phyloP scores from a whole-genome alignment of 2,329 filamentous ascomycete genomes.

The Colletotrichum sojae region DNA sequence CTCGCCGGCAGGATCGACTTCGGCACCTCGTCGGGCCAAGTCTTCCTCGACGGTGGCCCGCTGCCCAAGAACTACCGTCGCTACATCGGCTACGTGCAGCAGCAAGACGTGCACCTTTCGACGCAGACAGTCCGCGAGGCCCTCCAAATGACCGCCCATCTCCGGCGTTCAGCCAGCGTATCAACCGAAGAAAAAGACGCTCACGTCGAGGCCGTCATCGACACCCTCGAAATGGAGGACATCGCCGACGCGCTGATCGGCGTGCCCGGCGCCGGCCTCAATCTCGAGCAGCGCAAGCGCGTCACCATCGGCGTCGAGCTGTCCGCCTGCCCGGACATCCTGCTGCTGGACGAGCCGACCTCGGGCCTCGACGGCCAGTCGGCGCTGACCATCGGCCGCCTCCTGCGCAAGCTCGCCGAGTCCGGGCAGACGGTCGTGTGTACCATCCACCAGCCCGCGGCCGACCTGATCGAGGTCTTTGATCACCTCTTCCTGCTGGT shows the following conservation, averaged over 20 bases:
- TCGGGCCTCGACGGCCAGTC: conserved; percentile 55
- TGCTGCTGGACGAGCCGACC: conserved; percentile 79
- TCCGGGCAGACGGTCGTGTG: conserved; percentile 73
- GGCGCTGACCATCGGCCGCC: conserved; percentile 56
- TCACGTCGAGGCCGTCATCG: conserved; percentile 68
- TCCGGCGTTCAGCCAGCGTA: conserved; percentile 70
- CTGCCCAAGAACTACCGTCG: conserved; percentile 23
- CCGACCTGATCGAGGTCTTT: conserved; percentile 67
- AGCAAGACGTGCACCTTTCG: conserved; percentile 59
- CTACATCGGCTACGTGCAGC: conserved; percentile 26
- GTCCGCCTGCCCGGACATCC: conserved; percentile 75
- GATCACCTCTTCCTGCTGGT: conserved; percentile 75
- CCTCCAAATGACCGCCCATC: conserved; percentile 75
- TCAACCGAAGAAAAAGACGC: conserved; percentile 73
- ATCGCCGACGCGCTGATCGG: too few species aligned
- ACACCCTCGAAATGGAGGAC: too few species aligned
- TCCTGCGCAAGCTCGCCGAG: conserved; percentile 65
- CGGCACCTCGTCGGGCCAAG: too few species aligned
- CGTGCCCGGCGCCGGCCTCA: conserved; percentile 58
- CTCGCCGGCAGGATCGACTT: too few species aligned
- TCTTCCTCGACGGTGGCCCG: conserved; percentile 30
- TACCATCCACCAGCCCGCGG: conserved; percentile 63
- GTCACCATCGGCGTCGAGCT: conserved; percentile 79
- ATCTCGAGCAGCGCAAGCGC: conserved; percentile 70
- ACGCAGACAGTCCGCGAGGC: conserved; percentile 77